These are phyloP conservation scores for Nigrospora oryzae DNA, from an alignment of 2,329 filamentous ascomycete species.

Conservation along the genomic window DNA sequence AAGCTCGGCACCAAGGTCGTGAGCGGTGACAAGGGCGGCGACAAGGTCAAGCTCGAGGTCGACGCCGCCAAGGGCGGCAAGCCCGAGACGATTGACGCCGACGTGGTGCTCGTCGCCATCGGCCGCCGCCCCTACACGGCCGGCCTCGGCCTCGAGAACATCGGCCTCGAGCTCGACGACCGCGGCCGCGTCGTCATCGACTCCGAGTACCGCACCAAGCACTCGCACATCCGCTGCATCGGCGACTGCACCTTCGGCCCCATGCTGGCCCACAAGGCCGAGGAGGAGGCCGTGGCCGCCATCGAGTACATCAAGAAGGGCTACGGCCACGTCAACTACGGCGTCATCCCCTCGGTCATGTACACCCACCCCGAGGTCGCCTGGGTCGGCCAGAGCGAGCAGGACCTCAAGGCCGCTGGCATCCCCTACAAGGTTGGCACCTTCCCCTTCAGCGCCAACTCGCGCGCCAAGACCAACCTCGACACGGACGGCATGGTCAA, in stretches of 20 bases:
- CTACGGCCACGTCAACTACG: slow-evolving; percentile 98
- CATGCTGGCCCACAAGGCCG: slow-evolving; percentile 99
- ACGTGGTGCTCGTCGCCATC: slow-evolving; percentile 94
- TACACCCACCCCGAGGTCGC: slow-evolving; percentile 98
- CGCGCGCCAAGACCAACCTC: slow-evolving; percentile 95
- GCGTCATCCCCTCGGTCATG: slow-evolving; percentile 96
- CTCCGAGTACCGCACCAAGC: slow-evolving; percentile 96
- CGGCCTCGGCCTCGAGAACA: slow-evolving; percentile 87
- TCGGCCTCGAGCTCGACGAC: slow-evolving; percentile 86
- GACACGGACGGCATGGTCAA: slow-evolving; percentile 95
- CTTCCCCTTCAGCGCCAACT: slow-evolving; percentile 98
- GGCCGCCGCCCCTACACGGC: slow-evolving; percentile 91
- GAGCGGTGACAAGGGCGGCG: slow-evolving; percentile 71
- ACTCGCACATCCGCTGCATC: slow-evolving; percentile 92
- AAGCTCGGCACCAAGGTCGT: slow-evolving; percentile 95
- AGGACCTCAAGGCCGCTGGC: slow-evolving; percentile 83
- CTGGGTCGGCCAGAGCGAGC: slow-evolving; percentile 97
- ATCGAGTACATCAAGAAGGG: slow-evolving; percentile 98
- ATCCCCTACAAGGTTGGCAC: slow-evolving; percentile 88
- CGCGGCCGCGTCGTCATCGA: slow-evolving; percentile 93
- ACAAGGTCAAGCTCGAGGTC: slow-evolving; percentile 71
- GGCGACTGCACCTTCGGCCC: slow-evolving; percentile 95
- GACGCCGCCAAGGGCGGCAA: slow-evolving; percentile 97
- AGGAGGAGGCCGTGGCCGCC: slow-evolving; percentile 92
- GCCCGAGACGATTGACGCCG: slow-evolving; percentile 81